Conservation (phyloP, 176 grass and related monocot genomes). For the Triticum timopheevii region DNA sequence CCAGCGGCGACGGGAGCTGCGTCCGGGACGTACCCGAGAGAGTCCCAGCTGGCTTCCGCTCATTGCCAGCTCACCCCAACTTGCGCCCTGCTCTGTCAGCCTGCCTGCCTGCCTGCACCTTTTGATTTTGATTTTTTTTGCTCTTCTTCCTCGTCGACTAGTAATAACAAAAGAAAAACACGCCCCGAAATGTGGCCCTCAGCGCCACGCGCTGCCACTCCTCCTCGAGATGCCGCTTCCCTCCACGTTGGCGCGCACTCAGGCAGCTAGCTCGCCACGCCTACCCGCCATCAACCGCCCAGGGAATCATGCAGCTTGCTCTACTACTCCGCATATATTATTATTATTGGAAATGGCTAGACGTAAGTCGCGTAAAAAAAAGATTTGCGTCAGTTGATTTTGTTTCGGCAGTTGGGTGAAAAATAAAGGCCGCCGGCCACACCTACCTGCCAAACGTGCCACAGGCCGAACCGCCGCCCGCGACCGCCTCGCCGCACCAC, state of each 20-base stretch:
- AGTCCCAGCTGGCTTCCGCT: conserved; percentile 49
- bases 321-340: no score
- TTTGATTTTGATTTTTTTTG: not conserved
- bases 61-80: conserved; percentile 34
- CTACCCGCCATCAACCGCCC: conserved; percentile 14
- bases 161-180: not conserved
- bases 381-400: no score
- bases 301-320: not conserved
- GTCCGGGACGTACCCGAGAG: conserved; percentile 39
- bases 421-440: no score
- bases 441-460: no score
- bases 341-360: no score
- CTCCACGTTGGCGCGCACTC: conserved; percentile 17
- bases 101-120: not conserved
- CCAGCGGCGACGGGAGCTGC: conserved; percentile 53
- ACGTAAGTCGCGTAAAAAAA: no score
- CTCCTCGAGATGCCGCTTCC: conserved; percentile 60
- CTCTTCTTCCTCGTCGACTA: not conserved
- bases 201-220: not conserved
- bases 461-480: no score
- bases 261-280: not conserved
- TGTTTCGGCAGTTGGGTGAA: no score
- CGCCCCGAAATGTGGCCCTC: not conserved
- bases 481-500: no score
- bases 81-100: not conserved